Evolutionary conservation across 2,329 filamentous ascomycete genomes (phyloP).

Genomic region (Neofusicoccum sp.): DNA sequence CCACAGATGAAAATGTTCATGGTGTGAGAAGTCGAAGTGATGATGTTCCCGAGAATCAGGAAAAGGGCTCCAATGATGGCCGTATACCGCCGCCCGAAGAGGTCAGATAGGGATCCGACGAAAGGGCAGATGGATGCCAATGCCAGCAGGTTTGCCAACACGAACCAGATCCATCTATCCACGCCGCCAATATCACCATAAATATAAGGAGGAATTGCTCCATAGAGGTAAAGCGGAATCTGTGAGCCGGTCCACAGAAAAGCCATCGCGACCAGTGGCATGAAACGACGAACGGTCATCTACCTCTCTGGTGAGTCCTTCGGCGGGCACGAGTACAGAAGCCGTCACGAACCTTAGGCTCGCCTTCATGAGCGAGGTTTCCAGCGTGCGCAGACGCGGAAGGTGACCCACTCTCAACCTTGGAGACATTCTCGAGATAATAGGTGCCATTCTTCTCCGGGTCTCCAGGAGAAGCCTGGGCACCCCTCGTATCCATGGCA

Average conservation of each 20-base stretch:
- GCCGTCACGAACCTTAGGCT: not conserved
- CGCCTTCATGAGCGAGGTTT: not conserved
- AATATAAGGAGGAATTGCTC: too few relatives aligned
- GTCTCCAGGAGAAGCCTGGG: not conserved
- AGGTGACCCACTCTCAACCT: not conserved
- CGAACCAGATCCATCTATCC: too few relatives aligned
- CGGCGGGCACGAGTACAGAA: not conserved
- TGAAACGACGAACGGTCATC: slow-evolving; percentile 24
- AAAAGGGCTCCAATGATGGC: slow-evolving; percentile 32
- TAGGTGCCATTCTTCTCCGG: not conserved
- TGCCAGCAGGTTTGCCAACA: too few relatives aligned
- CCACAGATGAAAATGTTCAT: slow-evolving; percentile 36
- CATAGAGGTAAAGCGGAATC: slow-evolving; percentile 49
- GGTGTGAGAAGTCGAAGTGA: slow-evolving; percentile 26
- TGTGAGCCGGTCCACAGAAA: slow-evolving; percentile 59
- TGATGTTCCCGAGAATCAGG: slow-evolving; percentile 19
- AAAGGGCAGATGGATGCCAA: slow-evolving; percentile 32
- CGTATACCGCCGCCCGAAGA: slow-evolving; percentile 37
- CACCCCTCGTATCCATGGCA: not conserved
- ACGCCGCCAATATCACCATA: too few relatives aligned
- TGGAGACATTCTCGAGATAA: not conserved
- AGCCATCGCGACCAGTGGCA: slow-evolving; percentile 56
- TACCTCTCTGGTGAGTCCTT: not conserved
- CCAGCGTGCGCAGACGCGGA: not conserved
- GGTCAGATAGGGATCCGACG: slow-evolving; percentile 36